Base-by-base conservation (phyloP, 179 eudicot species). In the Beta macrorhiza region DNA sequence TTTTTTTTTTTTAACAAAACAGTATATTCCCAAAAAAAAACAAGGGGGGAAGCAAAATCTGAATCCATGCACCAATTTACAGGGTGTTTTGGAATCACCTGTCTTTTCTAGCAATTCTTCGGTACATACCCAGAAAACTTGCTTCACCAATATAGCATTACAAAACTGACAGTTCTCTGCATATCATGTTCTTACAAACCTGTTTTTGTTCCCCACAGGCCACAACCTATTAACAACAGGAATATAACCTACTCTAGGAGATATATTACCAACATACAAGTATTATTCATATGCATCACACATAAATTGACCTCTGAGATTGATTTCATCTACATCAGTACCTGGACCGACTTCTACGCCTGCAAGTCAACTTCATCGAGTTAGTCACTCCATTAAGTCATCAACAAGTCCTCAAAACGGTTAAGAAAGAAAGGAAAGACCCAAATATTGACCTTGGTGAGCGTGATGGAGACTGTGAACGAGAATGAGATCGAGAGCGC, bases 331-430 rank as follows among this genome's bases (percentile, higher is more conserved):
- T 15, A 13, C 75, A 49, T 89, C 88, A 92, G 80, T 91, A 87
- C 81, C 92, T 88, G 49, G 98, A 87, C 56, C 91, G 90, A 81
- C 92, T 91, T 78, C 87, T 87, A 42, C 76, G 85, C 88, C 97
- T 92, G 93, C 83, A 74, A 62, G 74, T 67, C 65, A 76, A 82
- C 52, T 57, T 51, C 20, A 75, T 79, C 65, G 11, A 44, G 73
- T 75, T 58, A 44, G 15, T 59, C 17, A 15, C 17, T 16, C 42
- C 49, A 20, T 57, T 9, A 13, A 37, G 57, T 62, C n/a, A 19
- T 42, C 10, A 64, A 62, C 55, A 72, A 70, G 52, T 17, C 44
- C 16, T 47, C 17, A 14, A 29, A 73, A 37, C 0, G 13, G 16
- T 2, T 2, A 5, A 25, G 5, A 29, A 47, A 53, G 11, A 37